Base-by-base conservation (phyloP, 2,329 filamentous ascomycete genomes). In the Fusarium sp. region DNA sequence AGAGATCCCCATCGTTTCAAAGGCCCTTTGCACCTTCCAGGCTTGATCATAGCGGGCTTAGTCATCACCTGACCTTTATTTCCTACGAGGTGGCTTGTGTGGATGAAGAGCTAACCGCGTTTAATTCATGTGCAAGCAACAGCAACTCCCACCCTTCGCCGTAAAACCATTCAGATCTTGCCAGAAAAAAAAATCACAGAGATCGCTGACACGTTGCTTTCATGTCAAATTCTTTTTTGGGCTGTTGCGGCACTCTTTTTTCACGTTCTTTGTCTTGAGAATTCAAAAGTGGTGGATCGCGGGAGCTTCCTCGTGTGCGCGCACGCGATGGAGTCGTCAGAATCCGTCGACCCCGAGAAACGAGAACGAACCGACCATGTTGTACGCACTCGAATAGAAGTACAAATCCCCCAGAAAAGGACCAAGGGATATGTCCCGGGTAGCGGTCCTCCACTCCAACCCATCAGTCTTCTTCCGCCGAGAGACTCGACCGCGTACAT, bases 401-500 rank as follows among this genome's bases (percentile, higher is more conserved):
- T 79, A 7, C 64, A 34, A 13, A 50, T 79, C 18, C 65, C 10
- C 11, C 60, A 74, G 13, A 76, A 67, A 24, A 18, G 10, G 56
- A 31, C 76, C 74, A 1, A 72, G 22, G 76, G 77, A 14, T 89
- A 89, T 74, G 78, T 82, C 1, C 84, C 84, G 4, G 86, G 86
- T 38, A 84, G 84, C 9, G 86, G 87, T 0, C 89, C 89, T 0
- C 82, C 85, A 0, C 79, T 87, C 2, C 84, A 84, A 5, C 85
- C 84, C 11, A 81, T 90, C 18, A 78, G 83, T n/a, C 79, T 91
- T 8, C 79, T 86, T 4, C 88, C 86, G 4, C 78, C 82, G 1
- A 80, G 84, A 76, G 87, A 91, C 73, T 85, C 86, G 50, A 86
- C 86, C 10, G 89, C 87, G n/a, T 89, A 87, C 75, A 92, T 92